Base-by-base conservation (phyloP, 2,329 filamentous ascomycete species). In the Fusarium sp. region DNA sequence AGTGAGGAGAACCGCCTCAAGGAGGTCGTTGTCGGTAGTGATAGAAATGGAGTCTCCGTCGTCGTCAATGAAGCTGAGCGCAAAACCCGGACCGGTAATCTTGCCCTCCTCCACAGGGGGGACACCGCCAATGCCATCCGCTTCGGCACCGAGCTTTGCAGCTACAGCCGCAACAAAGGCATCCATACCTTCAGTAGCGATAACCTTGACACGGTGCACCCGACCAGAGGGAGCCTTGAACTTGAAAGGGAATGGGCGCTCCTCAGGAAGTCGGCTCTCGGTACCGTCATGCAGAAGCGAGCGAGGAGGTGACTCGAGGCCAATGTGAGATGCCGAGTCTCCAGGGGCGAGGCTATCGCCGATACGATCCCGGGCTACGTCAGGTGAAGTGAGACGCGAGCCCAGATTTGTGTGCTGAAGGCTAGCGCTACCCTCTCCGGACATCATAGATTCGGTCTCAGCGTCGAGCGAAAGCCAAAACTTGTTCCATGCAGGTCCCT, bases 401-500 rank as follows among this genome's bases (percentile, higher is more conserved):
- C 91, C 90, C 57, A 92, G 86, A 67, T 92, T 91, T 62, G 91
- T 79, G 87, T 91, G 81, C 78, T 86, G 87, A 78, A 91, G 88
- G 78, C 94, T 92, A 79, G 92, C 92, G 79, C 93, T 94, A 58
- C 93, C 94, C 66, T 97, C 95, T 69, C 95, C 97, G 69, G 97
- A 99, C 83, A 98, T 92, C 89, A 98, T 93, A 3, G 97, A 99
- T 84, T 98, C 97, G 15, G 95, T 96, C 82, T 98, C 96, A 78
- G 97, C 91, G 82, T 98, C 90, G 78, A 99, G 92, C 1, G 97
- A 98, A 76, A 98, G 88, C 97, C 97, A 99, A 86, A 99, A 99
- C 84, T 98, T 99, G 87, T 98, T 98, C 97, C 97, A 99, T 8
- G 97, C 97, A 6, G 97, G 97, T 0, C 97, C 97, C 84, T 99